phyloP scores from a whole-genome alignment of 169 alveolate genomes.

The Eimeria acervulina region DNA sequence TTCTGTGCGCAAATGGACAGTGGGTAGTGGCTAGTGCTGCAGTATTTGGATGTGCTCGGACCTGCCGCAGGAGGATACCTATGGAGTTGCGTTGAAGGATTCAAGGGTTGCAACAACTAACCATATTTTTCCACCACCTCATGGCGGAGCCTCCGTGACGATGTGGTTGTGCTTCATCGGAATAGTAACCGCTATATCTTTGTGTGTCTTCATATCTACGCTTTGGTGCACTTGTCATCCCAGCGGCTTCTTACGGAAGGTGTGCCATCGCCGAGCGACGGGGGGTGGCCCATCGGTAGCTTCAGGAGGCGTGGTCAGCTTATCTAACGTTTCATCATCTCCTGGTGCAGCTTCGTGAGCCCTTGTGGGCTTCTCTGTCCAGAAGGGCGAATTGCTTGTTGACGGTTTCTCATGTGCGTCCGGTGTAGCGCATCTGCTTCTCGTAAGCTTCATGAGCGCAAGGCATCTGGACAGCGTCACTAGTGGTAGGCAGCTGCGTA shows the following conservation, averaged over 20 bases:
- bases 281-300: slow-evolving; percentile 15
- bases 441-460: slow-evolving; percentile 4
- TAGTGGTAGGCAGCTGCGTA: background rate
- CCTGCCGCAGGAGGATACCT: slow-evolving; percentile 54
- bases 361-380: background rate
- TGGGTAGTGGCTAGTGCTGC: background rate
- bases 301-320: slow-evolving; percentile 53
- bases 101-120: background rate
- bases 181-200: slow-evolving; percentile 8
- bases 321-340: slow-evolving; percentile 10
- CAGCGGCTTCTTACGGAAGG: slow-evolving; percentile 50
- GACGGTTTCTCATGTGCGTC: background rate
- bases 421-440: background rate
- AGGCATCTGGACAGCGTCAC: slow-evolving; percentile 12
- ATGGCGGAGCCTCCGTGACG: slow-evolving; percentile 51
- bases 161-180: slow-evolving; percentile 73
- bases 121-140: background rate
- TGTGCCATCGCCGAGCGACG: slow-evolving; percentile 61
- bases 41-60: slow-evolving; percentile 8
- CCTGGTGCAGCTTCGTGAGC: slow-evolving; percentile 26
- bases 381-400: background rate
- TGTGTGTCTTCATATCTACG: slow-evolving; percentile 43
- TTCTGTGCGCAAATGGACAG: background rate
- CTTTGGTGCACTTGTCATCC: slow-evolving; percentile 66
- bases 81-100: background rate